Base-by-base conservation (phyloP, 345 rosid species). In the Citrus hindsii region DNA sequence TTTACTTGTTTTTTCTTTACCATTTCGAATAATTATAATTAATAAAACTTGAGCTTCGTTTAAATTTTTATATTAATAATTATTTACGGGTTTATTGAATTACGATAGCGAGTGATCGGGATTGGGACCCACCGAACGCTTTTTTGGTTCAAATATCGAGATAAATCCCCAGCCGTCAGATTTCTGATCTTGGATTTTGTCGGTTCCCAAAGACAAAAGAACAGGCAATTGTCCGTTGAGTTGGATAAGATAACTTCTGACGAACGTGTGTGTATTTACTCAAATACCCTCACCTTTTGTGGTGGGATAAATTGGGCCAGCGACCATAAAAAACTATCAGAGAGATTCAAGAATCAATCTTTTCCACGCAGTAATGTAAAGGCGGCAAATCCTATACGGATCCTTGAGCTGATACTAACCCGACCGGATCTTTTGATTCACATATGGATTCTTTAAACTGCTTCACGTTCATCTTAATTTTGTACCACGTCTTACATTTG, bases 121-220 rank as follows among this genome's bases (percentile, higher is more conserved):
- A 53, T 70, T 55, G 78, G 67, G 71, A 21, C 78, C 60, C 33
- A 40, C 28, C 21, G 12, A 46, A 7, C 22, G 12, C 13, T n/a
- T 58, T 16, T 4, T 21, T 1, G 67, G 42, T 53, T 38, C 24
- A 6, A 37, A 27, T 5, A 7, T 64, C 72, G 22, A 48, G 37
- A 51, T 14, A n/a, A 35, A 78, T 71, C 81, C 84, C 84, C 72
- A 74, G 72, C 82, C 82, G 78, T 80, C 19, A 13, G 86, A 76
- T 85, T 22, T 32, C 48, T 76, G 37, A 70, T 70, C 38, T 55
- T 58, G 42, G 37, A 32, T 40, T 68, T 68, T 28, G 73, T 59
- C 65, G 78, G 51, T 68, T 79, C 7, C 51, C 84, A 76, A 40
- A 64, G 18, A 79, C 16, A 22, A 27, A 1, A 3, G 5, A 30